Evolutionary conservation across 768 basidiomycete genomes (phyloP).

Genomic region (Rhodotorula taiwanensis): DNA sequence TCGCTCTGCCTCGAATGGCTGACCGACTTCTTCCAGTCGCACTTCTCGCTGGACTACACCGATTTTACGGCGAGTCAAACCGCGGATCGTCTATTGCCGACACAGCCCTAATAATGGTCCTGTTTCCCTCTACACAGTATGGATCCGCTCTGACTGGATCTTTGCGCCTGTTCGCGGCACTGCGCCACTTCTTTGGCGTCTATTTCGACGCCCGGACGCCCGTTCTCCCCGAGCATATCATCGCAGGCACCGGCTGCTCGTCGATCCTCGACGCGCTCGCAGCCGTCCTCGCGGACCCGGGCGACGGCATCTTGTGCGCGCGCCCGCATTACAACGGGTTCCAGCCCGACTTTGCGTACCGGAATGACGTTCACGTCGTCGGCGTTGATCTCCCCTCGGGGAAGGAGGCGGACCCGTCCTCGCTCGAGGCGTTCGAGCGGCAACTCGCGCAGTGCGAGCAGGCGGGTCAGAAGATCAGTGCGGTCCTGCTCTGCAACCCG

Average conservation of each 20-base stretch:
- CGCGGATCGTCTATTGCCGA: no score
- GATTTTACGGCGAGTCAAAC: constrained; percentile 7
- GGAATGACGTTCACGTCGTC: constrained; percentile 25
- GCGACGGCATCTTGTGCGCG: constrained; percentile 36
- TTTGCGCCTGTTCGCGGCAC: constrained; percentile 28
- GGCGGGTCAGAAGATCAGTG: constrained; percentile 19
- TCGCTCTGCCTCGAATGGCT: constrained; percentile 24
- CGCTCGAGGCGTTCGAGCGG: constrained; percentile 29
- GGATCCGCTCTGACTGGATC: constrained; percentile 35
- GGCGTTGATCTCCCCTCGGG: constrained; percentile 30
- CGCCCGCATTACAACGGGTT: constrained; percentile 33
- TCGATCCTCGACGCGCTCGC: constrained; percentile 27
- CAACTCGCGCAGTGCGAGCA: not conserved
- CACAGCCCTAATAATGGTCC: no score
- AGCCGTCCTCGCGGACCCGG: constrained; percentile 29
- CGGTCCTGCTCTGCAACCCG: constrained; percentile 39
- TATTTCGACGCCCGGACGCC: constrained; percentile 33
- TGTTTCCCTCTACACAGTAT: constrained; percentile 15
- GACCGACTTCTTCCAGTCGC: constrained; percentile 8
- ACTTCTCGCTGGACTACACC: constrained; percentile 14
- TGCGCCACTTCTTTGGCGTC: constrained; percentile 25
- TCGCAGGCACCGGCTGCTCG: constrained; percentile 24
- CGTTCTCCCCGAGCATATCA: constrained; percentile 35
- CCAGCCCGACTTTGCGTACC: constrained; percentile 21
- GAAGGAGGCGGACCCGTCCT: constrained; percentile 13